Base-by-base conservation (phyloP, 495 filamentous ascomycete species). In the Penicillium pancosmium region DNA sequence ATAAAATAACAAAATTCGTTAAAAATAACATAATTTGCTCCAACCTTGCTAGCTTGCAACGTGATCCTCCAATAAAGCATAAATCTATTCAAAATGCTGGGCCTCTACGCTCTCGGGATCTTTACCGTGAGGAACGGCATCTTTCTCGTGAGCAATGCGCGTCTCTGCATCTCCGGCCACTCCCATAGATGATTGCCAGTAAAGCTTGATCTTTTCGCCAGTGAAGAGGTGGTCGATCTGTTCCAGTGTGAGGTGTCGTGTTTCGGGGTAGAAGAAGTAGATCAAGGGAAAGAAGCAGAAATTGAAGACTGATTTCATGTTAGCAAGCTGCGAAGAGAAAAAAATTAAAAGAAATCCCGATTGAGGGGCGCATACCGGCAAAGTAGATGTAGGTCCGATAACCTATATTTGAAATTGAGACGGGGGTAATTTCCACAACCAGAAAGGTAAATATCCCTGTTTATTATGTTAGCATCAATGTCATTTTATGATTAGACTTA, bases 231-330 rank as follows among this genome's bases (percentile, higher is more conserved):
- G 79, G 66, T 91, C 89, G 53, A 91, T 88, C 66, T 91, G 87
- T 60, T 92, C 89, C 23, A 92, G 79, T 2, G 84, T 86, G 53
- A 88, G 84, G 16, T 78, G 72, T 12, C 80, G 80, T 0, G 86
- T 87, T 68, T 89, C 87, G 1, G 88, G 87, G 62, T 88, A 90
- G 75, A 86, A 86, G 73, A 89, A 84, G 75, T 84, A 91, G 67
- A 92, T 87, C 56, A 89, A 68, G 0, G 89, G 88, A 15, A 91
- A 60, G 78, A 91, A 90, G 66, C 73, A 81, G 47, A 82, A 84
- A 69, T 92, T 91, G 56, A 89, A 76, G 12, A 80, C 74, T 51
- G 65, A 84, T 31, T 9, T 31, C 27, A 8, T 86, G 78, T 65
- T 46, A 60, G 65, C 25, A 18, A 31, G n/a, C 49, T 33, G 13